Evolutionary conservation across 495 filamentous ascomycete species (phyloP).

Genomic region (Penicillium manginii): DNA sequence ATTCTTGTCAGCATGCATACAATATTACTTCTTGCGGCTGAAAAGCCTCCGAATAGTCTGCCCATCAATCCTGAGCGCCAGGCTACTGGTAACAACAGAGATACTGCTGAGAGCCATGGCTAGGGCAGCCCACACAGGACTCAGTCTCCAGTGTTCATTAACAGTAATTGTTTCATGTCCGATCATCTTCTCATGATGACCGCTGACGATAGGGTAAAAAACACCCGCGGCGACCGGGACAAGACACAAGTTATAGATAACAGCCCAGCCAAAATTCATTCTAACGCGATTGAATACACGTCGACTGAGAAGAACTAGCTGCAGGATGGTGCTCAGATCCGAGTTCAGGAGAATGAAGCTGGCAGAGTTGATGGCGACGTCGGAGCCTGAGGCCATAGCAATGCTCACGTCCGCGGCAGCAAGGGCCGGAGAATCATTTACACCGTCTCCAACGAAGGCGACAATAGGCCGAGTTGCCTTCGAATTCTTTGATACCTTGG

Average conservation of each 20-base stretch:
- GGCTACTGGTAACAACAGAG: conserved; percentile 74
- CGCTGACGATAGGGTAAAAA: conserved; percentile 67
- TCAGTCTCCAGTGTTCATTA: conserved; percentile 56
- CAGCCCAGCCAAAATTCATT: conserved; percentile 87
- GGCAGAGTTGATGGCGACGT: conserved; percentile 81
- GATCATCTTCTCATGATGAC: conserved; percentile 45
- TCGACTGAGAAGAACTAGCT: conserved; percentile 69
- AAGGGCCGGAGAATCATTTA: conserved; percentile 87
- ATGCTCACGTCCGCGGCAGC: conserved; percentile 81
- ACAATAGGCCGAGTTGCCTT: conserved; percentile 42
- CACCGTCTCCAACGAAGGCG: conserved; percentile 80
- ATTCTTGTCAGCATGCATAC: conserved; percentile 5
- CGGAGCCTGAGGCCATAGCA: conserved; percentile 80
- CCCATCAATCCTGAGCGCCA: conserved; percentile 60
- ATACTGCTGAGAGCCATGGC: conserved; percentile 89
- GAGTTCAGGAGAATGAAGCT: conserved; percentile 84
- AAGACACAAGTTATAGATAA: conserved; percentile 80
- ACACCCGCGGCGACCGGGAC: conserved; percentile 85
- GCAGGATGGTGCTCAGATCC: conserved; percentile 69
- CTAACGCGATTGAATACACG: conserved; percentile 78
- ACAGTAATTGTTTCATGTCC: conserved; percentile 31
- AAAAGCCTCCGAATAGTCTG: conserved; percentile 29
- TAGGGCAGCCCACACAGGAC: conserved; percentile 82
- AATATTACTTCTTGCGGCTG: conserved; percentile 12
- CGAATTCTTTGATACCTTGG: conserved; percentile 11